Evolutionary conservation across 2,329 filamentous ascomycete genomes (phyloP), one percentile per base, ranked within the genome.

Genomic region (Fusarium verticillioides): DNA sequence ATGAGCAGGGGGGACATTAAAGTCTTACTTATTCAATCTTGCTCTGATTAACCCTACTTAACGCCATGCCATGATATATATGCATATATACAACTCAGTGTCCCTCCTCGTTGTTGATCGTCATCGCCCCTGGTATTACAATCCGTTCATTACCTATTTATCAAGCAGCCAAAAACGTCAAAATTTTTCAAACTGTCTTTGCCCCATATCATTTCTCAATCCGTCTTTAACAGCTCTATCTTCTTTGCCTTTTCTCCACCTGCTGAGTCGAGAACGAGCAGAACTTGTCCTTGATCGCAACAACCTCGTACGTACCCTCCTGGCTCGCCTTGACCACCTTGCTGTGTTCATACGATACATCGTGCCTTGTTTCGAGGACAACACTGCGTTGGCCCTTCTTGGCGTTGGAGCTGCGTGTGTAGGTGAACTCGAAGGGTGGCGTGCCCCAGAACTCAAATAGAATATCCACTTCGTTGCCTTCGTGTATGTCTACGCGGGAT

Each of bases 361-460:
- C 95, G 75, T 96, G 95, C 76, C 94, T 90, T 73, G 97, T 98
- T 84, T 99, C 97, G 23, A 99, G 87, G 39, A 99, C 89, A 77
- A 91, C 88, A 42, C 92, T 90, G 79, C 91, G 93, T 81, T 94
- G 93, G 3, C 93, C 92, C 84, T 92, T 94, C 66, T 89, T 92
- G 61, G 91, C 91, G 80, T 97, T 97, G 49, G 94, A 94, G 82
- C 93, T 96, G 70, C 96, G 89, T 26, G 95, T 98, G 82, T 97
- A 98, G 64, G 96, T 98, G 80, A 98, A 99, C 83, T 98, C 96
- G 79, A 99, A 99, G 2, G 96, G 96, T 70, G 96, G 95, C 10
- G 94, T 95, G 63, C 97, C 96, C 85, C 93, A 95, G 83, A 99
- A 99, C 78, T 97, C 94, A 77, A 99, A 98, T 12, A 94, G 85